Evolutionary conservation across 2,329 filamentous ascomycete genomes (phyloP).

Genomic region (Fusarium avenaceum): DNA sequence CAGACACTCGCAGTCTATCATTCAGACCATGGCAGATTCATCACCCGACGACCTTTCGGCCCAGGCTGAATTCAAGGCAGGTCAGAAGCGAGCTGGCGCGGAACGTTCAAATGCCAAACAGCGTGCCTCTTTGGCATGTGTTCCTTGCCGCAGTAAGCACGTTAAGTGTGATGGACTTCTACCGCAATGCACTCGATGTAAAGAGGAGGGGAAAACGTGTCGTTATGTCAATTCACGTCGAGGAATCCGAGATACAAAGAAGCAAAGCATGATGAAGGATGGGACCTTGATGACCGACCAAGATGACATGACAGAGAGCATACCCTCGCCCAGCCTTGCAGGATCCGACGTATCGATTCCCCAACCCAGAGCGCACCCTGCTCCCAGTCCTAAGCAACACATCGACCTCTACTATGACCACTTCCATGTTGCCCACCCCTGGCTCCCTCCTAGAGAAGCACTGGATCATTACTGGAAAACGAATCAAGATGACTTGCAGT

Average conservation of each 20-base stretch:
- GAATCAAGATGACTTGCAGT: constrained; percentile 14
- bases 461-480: constrained; percentile 19
- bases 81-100: constrained; percentile 26
- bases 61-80: constrained; percentile 5
- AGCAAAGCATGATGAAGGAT: constrained; percentile 25
- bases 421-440: constrained; percentile 46
- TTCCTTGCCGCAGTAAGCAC: constrained; percentile 43
- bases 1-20: not conserved
- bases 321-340: constrained; percentile 25
- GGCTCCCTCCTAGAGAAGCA: constrained; percentile 38
- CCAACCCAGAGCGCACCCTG: constrained; percentile 8
- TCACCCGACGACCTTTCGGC: constrained; percentile 14
- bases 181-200: constrained; percentile 42
- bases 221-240: constrained; percentile 42
- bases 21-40: constrained; percentile 32
- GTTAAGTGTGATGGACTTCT: constrained; percentile 38
- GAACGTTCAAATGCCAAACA: constrained; percentile 28
- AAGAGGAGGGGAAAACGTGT: constrained; percentile 29
- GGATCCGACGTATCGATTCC: constrained; percentile 4
- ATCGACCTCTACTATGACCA: constrained; percentile 45
- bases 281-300: constrained; percentile 3
- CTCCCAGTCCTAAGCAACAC: constrained; percentile 6
- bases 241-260: constrained; percentile 38
- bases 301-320: constrained; percentile 18
- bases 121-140: constrained; percentile 44